Conservation (phyloP, 208 protist genomes). For the Trypanosoma cruzi region DNA sequence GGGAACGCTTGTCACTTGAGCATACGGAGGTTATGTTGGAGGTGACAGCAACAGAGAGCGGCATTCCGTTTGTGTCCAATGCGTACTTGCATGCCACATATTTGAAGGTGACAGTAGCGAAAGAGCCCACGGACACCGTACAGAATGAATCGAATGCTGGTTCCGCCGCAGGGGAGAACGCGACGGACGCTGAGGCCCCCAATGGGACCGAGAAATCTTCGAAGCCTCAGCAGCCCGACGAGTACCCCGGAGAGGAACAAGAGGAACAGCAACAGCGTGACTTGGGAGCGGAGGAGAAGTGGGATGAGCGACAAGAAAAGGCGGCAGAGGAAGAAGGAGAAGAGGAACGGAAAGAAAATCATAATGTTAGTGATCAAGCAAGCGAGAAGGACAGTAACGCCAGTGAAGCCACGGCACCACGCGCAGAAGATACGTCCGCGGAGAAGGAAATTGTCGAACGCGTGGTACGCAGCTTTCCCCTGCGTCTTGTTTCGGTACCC, state of each 20-base stretch:
- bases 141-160: not conserved
- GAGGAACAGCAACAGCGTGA: not conserved
- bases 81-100: slow-evolving; percentile 51
- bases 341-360: slow-evolving; percentile 2
- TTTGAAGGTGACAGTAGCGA: slow-evolving; percentile 5
- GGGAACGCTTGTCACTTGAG: slow-evolving; percentile 17
- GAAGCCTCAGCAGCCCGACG: not conserved
- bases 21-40: slow-evolving; percentile 59
- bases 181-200: not conserved
- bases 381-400: not conserved
- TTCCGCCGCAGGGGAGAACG: slow-evolving; percentile 2
- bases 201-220: not conserved
- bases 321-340: not conserved
- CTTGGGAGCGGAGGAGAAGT: not conserved
- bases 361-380: not conserved
- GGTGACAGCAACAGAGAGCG: slow-evolving; percentile 51
- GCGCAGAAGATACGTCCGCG: not conserved
- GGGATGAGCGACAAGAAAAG: not conserved
- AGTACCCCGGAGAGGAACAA: not conserved
- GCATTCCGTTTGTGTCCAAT: slow-evolving; percentile 51
- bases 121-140: not conserved
- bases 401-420: not conserved
- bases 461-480: slow-evolving; percentile 18
- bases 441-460: not conserved
- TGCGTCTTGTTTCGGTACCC: not conserved